A percentile compares a stretch with the other conserved stretches of the same genome.
Evolutionary conservation across 2,329 filamentous ascomycete species (phyloP).

Genomic region (Chalara sp.): DNA sequence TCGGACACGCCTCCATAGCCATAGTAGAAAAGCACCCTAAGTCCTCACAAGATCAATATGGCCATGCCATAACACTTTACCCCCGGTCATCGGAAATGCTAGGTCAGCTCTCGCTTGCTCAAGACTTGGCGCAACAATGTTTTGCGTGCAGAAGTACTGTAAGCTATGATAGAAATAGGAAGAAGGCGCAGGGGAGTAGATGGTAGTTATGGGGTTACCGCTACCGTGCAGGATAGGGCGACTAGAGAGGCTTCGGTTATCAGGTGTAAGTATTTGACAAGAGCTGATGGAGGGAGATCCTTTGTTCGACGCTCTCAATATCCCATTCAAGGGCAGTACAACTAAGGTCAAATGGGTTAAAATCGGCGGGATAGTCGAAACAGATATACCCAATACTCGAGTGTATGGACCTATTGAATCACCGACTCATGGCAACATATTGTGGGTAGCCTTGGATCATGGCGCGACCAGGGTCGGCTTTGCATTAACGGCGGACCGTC

Average conservation of each 20-base stretch:
- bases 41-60: conserved; percentile 42
- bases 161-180: conserved; percentile 39
- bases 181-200: conserved; percentile 31
- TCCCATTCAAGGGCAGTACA: conserved; percentile 42
- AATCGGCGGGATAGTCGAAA: conserved; percentile 37
- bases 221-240: conserved; percentile 8
- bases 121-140: conserved; percentile 43
- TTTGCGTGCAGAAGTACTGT: conserved; percentile 44
- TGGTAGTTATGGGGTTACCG: conserved; percentile 17
- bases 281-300: conserved; percentile 43
- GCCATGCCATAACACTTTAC: conserved; percentile 47
- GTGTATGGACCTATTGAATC: conserved; percentile 44
- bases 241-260: conserved; percentile 26
- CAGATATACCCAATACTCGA: conserved; percentile 37
- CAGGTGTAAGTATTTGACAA: conserved; percentile 40
- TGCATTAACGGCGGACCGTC: conserved; percentile 38
- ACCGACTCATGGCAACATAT: conserved; percentile 45
- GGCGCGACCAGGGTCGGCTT: conserved; percentile 47
- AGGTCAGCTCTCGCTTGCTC: conserved; percentile 42
- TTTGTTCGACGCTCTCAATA: conserved; percentile 39
- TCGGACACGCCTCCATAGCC: conserved; percentile 30
- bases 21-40: conserved; percentile 44
- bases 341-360: conserved; percentile 47
- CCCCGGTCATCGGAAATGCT: conserved; percentile 45
- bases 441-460: conserved; percentile 47